These are phyloP conservation scores for Galerina sulciceps DNA, from an alignment of 768 basidiomycete genomes.

Conservation along the genomic window DNA sequence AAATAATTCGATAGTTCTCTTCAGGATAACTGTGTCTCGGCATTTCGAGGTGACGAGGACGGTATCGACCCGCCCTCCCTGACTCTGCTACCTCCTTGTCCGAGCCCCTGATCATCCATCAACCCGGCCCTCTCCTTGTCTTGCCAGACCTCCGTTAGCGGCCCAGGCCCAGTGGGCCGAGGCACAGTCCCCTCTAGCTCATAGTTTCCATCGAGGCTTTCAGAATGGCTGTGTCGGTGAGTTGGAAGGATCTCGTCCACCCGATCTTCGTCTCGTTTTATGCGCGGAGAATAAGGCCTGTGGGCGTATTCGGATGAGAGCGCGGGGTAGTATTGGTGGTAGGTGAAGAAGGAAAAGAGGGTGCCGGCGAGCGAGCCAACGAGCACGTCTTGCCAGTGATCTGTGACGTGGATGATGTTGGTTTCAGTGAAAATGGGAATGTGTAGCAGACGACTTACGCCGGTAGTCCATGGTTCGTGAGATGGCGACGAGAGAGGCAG, in stretches of 20 bases:
- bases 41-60: too few species aligned
- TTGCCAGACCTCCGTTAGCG: slow-evolving; percentile 37
- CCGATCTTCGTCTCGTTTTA: slow-evolving; percentile 46
- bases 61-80: too few species aligned
- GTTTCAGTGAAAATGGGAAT: slow-evolving; percentile 2
- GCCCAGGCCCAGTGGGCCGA: slow-evolving; percentile 24
- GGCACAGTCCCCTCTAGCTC: slow-evolving; percentile 29
- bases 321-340: slow-evolving; percentile 85
- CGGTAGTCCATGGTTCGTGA: slow-evolving; percentile 94
- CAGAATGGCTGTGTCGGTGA: slow-evolving; percentile 18
- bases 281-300: slow-evolving; percentile 71
- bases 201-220: slow-evolving; percentile 20
- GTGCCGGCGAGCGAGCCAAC: slow-evolving; percentile 81
- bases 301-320: slow-evolving; percentile 66
- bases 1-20: too few species aligned
- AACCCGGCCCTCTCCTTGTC: slow-evolving; percentile 10
- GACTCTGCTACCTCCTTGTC: too few species aligned
- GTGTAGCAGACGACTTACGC: slow-evolving; percentile 49
- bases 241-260: slow-evolving; percentile 42
- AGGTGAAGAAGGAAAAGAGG: slow-evolving; percentile 70
- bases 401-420: slow-evolving; percentile 36
- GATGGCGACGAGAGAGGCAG: slow-evolving; percentile 78
- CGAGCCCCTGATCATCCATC: too few species aligned
- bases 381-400: slow-evolving; percentile 92
- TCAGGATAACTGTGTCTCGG: too few species aligned